Percentiles rank a stretch among this genome's conserved stretches.
Conservation (phyloP, 148 eudicot species). For the Limonium bicolor region DNA sequence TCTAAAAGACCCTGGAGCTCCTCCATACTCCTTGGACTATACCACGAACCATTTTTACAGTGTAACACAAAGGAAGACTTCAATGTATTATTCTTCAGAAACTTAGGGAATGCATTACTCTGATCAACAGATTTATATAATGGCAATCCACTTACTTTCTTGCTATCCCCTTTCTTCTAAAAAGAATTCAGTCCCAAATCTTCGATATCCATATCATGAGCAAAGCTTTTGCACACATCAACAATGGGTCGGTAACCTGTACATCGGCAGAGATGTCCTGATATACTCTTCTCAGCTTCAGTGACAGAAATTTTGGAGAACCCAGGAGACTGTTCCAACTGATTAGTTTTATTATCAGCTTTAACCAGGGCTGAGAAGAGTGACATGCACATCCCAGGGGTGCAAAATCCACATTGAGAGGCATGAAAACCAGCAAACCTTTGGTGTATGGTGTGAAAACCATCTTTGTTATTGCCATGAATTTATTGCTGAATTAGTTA, state of each 20-base stretch:
- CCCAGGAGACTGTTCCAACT: conserved; percentile 30
- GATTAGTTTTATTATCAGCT: conserved; percentile 41
- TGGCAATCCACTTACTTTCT: conserved; percentile 43
- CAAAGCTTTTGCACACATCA: conserved; percentile 95
- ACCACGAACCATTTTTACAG: conserved; percentile 45
- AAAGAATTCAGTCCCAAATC: conserved; percentile 77
- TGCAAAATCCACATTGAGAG: conserved; percentile 92
- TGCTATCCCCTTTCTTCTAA: conserved; percentile 50
- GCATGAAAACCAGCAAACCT: conserved; percentile 88
- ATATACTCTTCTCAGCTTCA: conserved; percentile 70
- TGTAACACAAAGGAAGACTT: conserved; percentile 22
- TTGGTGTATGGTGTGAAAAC: conserved; percentile 87
- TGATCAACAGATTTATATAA: conserved; percentile 27
- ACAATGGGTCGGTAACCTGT: conserved; percentile 93
- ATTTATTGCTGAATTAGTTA: too few relatives aligned
- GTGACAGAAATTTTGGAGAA: conserved; percentile 58
- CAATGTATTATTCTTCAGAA: conserved; percentile 34
- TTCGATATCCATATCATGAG: conserved; percentile 77
- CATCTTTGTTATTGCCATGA: conserved; percentile 74
- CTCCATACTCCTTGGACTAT: conserved; percentile 39
- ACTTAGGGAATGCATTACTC: conserved; percentile 42
- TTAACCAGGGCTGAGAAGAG: conserved; percentile 78
- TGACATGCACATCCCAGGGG: conserved; percentile 91
- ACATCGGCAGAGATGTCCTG: conserved; percentile 90
- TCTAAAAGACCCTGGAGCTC: conserved; percentile 45